Percentiles rank a stretch among this genome's conserved stretches.
phyloP scores from a whole-genome alignment of 257 asterid species.

The Solanum bulbocastanum region DNA sequence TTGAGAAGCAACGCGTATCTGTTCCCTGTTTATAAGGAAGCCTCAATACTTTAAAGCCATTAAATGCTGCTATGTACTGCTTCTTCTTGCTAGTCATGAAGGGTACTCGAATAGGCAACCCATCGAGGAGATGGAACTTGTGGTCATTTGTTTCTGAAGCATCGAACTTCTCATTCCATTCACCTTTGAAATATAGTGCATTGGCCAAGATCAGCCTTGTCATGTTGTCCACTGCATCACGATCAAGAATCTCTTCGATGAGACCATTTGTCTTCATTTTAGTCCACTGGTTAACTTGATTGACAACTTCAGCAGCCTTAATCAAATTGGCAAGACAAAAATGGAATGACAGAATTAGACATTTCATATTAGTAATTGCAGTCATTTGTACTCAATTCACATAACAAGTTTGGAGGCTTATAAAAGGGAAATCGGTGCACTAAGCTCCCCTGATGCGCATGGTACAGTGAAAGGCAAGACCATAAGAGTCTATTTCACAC shows the following conservation, averaged over 20 bases:
- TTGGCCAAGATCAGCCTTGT: conserved; percentile 20
- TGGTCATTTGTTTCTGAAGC: conserved; percentile 11
- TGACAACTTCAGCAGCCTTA: conserved; percentile 13
- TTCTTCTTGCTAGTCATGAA: conserved; percentile 18
- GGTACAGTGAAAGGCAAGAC: not conserved
- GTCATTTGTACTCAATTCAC: too few species aligned
- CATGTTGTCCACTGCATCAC: not conserved
- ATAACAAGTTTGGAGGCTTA: not conserved
- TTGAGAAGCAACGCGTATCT: conserved; percentile 14
- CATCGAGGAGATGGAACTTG: conserved; percentile 11
- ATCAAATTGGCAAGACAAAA: conserved; percentile 7
- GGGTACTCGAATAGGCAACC: conserved; percentile 6
- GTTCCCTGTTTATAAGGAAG: conserved; percentile 17
- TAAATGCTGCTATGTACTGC: conserved; percentile 1
- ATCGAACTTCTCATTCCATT: conserved; percentile 16
- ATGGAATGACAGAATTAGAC: not conserved
- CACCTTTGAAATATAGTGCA: conserved; percentile 24
- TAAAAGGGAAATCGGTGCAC: not conserved
- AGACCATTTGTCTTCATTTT: conserved; percentile 17
- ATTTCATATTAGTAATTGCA: too few species aligned
- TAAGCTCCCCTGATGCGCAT: not conserved
- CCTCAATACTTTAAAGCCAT: conserved; percentile 17
- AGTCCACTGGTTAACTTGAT: conserved; percentile 21
- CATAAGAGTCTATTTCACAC: not conserved
- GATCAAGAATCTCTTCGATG: conserved; percentile 16